These are phyloP conservation scores for Podaxis sp. DNA, from an alignment of 768 basidiomycete species.

Conservation along the genomic window DNA sequence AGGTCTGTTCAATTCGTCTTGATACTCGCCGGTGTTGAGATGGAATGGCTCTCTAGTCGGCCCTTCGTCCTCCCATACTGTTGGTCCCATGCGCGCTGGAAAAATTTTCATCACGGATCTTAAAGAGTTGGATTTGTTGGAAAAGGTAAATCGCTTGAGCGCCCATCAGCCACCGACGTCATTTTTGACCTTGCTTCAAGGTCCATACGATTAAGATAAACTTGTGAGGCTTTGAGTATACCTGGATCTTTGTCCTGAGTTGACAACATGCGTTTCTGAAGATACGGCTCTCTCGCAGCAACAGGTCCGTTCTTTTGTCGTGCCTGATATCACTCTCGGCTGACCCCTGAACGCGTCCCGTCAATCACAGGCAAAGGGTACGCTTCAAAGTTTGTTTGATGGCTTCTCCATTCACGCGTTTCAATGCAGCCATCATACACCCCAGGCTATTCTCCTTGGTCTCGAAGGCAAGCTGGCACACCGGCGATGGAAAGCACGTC, in stretches of 20 bases:
- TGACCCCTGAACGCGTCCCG: not conserved
- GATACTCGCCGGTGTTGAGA: not conserved
- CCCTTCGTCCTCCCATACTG: conserved; percentile 49
- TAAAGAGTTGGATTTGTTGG: conserved; percentile 59
- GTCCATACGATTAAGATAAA: conserved; percentile 81
- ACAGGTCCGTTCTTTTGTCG: conserved; percentile 50
- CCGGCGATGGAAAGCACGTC: not conserved
- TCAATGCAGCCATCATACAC: conserved; percentile 68
- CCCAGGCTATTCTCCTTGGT: conserved; percentile 81
- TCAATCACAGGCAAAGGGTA: conserved; percentile 67
- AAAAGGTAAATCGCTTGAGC: conserved; percentile 44
- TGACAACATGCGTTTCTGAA: conserved; percentile 22
- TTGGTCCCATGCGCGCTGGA: conserved; percentile 78
- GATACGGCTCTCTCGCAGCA: conserved; percentile 90
- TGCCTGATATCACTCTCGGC: not conserved
- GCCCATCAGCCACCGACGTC: not conserved
- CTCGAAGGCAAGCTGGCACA: conserved; percentile 49
- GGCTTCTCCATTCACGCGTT: not conserved
- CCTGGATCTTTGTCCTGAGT: not conserved
- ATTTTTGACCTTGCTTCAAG: conserved; percentile 27
- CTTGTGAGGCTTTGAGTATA: conserved; percentile 42
- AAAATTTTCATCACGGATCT: conserved; percentile 84
- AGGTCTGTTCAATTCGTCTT: conserved; percentile 32
- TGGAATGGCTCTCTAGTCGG: conserved; percentile 30
- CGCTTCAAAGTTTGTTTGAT: conserved; percentile 15